phyloP scores from a whole-genome alignment of 2,329 filamentous ascomycete genomes.

The Sporothrix schenckii region DNA sequence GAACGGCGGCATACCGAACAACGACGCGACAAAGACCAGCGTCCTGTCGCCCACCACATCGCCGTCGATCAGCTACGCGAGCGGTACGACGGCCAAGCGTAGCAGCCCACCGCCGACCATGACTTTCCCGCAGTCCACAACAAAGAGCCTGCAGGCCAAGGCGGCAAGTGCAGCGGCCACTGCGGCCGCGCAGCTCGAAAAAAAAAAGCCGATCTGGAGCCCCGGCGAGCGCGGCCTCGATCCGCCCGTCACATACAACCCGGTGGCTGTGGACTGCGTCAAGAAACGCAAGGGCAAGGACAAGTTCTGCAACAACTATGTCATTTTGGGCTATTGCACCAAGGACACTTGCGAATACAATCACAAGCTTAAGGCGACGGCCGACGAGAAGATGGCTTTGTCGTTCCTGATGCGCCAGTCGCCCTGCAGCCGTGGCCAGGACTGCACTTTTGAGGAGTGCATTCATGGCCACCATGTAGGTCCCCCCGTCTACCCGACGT shows the following conservation, averaged over 20 bases:
- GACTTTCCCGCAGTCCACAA: constrained; percentile 47
- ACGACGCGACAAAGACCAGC: not conserved
- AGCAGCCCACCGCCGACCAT: constrained; percentile 37
- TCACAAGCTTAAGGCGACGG: constrained; percentile 57
- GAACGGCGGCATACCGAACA: not conserved
- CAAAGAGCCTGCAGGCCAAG: constrained; percentile 35
- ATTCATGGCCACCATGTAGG: constrained; percentile 65
- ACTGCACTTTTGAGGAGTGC: constrained; percentile 61
- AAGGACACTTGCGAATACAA: constrained; percentile 62
- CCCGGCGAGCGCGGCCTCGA: constrained; percentile 61
- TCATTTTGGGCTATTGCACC: constrained; percentile 59
- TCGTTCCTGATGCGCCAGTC: constrained; percentile 59
- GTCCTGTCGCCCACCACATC: not conserved
- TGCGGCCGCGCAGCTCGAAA: constrained; percentile 38
- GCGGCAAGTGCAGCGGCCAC: constrained; percentile 37
- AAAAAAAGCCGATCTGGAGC: constrained; percentile 49
- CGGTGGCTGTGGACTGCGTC: constrained; percentile 54
- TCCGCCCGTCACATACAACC: constrained; percentile 52
- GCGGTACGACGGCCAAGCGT: not conserved
- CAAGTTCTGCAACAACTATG: constrained; percentile 66
- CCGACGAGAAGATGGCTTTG: constrained; percentile 61
- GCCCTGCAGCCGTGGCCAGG: constrained; percentile 60
- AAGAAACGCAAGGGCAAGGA: constrained; percentile 58
- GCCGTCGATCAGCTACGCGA: not conserved
- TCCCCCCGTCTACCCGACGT: not conserved